Conservation (phyloP, 768 basidiomycete genomes). For the Cyclocybe aegerita region DNA sequence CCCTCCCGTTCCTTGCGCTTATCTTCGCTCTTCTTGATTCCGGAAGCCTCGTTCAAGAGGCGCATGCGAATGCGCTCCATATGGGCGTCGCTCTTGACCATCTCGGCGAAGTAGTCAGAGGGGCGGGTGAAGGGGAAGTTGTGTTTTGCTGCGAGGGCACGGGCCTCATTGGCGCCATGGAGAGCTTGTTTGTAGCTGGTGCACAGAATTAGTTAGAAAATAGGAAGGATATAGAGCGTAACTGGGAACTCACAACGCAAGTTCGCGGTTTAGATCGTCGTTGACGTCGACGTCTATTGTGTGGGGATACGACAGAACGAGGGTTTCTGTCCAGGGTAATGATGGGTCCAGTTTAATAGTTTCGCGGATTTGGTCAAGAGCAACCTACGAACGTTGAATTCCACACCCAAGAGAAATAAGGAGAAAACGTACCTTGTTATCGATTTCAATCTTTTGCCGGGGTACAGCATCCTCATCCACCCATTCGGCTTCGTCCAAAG, state of each 20-base stretch:
- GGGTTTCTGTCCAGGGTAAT: constrained; percentile 83
- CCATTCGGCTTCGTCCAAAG: constrained; percentile 69
- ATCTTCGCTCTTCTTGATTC: constrained; percentile 89
- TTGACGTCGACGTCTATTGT: constrained; percentile 74
- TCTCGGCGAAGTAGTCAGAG: constrained; percentile 94
- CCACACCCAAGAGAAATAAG: background rate
- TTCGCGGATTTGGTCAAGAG: constrained; percentile 79
- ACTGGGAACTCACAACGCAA: constrained; percentile 76
- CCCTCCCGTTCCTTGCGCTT: constrained; percentile 90
- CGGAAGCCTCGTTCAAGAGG: constrained; percentile 82
- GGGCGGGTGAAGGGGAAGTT: constrained; percentile 89
- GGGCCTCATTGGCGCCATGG: constrained; percentile 75
- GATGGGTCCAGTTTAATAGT: constrained; percentile 72
- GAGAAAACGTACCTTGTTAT: constrained; percentile 64
- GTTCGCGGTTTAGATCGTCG: constrained; percentile 91
- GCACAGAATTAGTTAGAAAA: background rate
- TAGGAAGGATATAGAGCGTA: background rate
- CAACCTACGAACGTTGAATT: constrained; percentile 45
- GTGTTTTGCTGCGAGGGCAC: constrained; percentile 72
- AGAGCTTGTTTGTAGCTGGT: constrained; percentile 94
- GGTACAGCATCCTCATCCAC: constrained; percentile 83
- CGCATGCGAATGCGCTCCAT: constrained; percentile 96
- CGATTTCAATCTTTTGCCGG: constrained; percentile 78
- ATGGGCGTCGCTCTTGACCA: constrained; percentile 96
- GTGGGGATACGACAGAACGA: constrained; percentile 70